Evolutionary conservation across 176 grass and related monocot genomes (phyloP).

Genomic region (Aegilops umbellulata): DNA sequence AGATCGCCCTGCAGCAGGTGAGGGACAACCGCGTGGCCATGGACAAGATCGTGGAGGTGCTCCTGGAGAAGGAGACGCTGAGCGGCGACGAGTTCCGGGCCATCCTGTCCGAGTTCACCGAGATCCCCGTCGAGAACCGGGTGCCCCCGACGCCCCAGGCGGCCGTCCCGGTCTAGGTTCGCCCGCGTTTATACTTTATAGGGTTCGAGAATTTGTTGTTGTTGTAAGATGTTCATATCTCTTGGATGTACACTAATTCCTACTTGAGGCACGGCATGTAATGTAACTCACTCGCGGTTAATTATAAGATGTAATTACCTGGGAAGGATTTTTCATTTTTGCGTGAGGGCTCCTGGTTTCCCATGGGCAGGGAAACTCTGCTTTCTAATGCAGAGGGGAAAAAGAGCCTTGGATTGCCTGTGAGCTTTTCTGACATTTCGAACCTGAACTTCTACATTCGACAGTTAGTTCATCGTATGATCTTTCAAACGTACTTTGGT

Average conservation of each 20-base stretch:
- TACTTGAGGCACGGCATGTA: constrained; percentile 32
- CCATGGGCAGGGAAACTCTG: neutral
- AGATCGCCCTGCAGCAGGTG: constrained; percentile 67
- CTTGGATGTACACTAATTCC: constrained; percentile 33
- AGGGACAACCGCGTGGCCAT: constrained; percentile 87
- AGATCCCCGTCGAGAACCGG: constrained; percentile 91
- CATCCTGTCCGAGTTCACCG: constrained; percentile 84
- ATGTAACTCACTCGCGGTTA: constrained; percentile 34
- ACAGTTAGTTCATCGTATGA: neutral
- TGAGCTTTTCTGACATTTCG: neutral
- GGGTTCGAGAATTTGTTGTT: constrained; percentile 30
- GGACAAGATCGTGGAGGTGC: constrained; percentile 93
- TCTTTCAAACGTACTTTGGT: neutral
- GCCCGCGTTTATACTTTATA: constrained; percentile 28
- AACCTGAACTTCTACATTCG: neutral
- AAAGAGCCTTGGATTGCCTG: neutral
- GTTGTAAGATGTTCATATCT: constrained; percentile 54
- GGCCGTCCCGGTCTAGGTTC: constrained; percentile 43
- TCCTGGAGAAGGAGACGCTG: constrained; percentile 92
- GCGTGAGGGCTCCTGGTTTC: neutral
- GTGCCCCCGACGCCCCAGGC: constrained; percentile 57
- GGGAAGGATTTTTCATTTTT: constrained; percentile 7
- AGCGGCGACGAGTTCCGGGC: constrained; percentile 80
- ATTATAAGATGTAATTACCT: constrained; percentile 54
- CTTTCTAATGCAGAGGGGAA: neutral